Evolutionary conservation across 2,329 filamentous ascomycete genomes (phyloP).

Genomic region (Rachicladosporium sp.): DNA sequence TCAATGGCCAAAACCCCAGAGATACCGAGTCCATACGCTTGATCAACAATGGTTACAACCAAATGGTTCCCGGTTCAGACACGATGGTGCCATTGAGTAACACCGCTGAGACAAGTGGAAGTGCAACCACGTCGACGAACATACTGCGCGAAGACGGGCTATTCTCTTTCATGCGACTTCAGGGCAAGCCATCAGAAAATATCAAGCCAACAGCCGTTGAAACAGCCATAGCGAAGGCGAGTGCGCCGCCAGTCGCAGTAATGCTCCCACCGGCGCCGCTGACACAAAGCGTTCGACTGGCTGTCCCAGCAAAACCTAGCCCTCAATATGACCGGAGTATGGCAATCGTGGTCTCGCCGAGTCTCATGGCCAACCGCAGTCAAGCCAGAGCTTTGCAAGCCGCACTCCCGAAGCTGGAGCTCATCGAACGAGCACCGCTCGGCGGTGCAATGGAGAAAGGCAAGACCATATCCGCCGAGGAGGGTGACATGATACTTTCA

Average conservation of each 20-base stretch:
- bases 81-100: no score
- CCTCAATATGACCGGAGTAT: constrained; percentile 13
- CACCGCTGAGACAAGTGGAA: no score
- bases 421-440: constrained; percentile 46
- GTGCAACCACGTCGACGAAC: background rate
- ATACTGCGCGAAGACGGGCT: constrained; percentile 4
- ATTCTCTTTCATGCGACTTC: constrained; percentile 8
- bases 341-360: constrained; percentile 42
- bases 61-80: no score
- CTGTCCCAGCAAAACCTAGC: constrained; percentile 6
- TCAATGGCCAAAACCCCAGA: no score
- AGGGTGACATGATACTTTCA: constrained; percentile 64
- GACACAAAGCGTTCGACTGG: background rate
- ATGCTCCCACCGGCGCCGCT: constrained; percentile 6
- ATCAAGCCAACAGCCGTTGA: background rate
- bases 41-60: no score
- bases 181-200: constrained; percentile 5
- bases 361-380: constrained; percentile 30
- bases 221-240: background rate
- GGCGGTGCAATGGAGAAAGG: background rate
- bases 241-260: constrained; percentile 5
- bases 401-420: constrained; percentile 36
- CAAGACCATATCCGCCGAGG: constrained; percentile 18
- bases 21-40: no score
- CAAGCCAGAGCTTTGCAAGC: constrained; percentile 41